These are phyloP conservation scores for Stentor roeselii DNA, from an alignment of 73 alveolate genomes.

Conservation along the genomic window DNA sequence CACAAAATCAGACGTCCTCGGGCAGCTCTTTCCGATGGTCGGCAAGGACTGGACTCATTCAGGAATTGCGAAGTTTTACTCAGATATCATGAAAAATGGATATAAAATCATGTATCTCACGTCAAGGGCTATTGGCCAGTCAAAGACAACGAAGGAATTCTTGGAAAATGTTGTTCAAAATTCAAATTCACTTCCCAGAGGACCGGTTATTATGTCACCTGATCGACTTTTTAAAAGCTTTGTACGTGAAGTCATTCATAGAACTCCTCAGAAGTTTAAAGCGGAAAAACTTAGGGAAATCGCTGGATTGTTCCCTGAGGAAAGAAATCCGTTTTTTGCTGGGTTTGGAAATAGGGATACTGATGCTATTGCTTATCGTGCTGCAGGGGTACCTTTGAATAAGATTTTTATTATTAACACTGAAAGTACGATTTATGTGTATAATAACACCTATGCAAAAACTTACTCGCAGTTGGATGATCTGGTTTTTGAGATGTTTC, in stretches of 20 bases:
- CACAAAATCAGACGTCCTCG: constrained; percentile 93
- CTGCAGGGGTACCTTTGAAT: constrained; percentile 43
- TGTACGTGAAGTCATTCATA: constrained; percentile 4
- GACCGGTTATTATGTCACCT: constrained; percentile 29
- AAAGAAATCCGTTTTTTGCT: constrained; percentile 22
- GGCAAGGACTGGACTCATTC: constrained; percentile 97
- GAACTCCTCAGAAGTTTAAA: constrained; percentile 23
- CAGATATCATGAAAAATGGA: constrained; percentile 72
- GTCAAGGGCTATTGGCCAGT: constrained; percentile 96
- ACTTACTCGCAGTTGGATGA: not conserved
- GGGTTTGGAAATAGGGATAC: constrained; percentile 61
- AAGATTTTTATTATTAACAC: constrained; percentile 53
- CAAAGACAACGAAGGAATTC: constrained; percentile 71
- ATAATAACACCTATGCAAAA: not conserved
- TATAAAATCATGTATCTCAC: constrained; percentile 91
- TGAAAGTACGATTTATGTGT: not conserved
- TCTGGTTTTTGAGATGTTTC: not conserved
- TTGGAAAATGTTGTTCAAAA: constrained; percentile 56
- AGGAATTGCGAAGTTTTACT: constrained; percentile 77
- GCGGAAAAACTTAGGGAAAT: constrained; percentile 23
- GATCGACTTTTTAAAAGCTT: constrained; percentile 14
- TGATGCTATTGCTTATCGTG: constrained; percentile 73
- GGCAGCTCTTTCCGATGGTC: constrained; percentile 90
- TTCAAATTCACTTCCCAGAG: not conserved
- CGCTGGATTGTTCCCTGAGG: constrained; percentile 13